These are phyloP conservation scores for Plasmodium ovale DNA, from an alignment of 169 alveolate genomes.

Conservation along the genomic window DNA sequence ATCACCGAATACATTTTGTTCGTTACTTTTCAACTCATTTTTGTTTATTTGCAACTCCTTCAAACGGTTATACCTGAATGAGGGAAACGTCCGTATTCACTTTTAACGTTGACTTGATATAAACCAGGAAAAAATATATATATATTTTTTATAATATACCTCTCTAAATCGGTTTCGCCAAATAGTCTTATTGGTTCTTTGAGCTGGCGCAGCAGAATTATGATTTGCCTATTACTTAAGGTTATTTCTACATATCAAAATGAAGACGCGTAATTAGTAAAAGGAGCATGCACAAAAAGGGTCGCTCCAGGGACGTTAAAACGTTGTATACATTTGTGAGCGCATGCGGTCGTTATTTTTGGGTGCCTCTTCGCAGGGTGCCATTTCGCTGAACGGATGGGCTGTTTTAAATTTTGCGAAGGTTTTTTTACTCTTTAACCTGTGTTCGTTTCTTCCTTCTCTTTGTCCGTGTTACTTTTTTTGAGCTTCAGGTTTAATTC, in stretches of 20 bases:
- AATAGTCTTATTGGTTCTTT: constrained; percentile 87
- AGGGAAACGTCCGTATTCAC: not conserved
- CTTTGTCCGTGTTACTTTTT: constrained; percentile 21
- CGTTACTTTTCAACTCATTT: constrained; percentile 63
- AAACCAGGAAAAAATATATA: not conserved
- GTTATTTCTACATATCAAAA: constrained; percentile 33
- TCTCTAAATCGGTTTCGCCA: constrained; percentile 88
- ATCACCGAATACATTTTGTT: constrained; percentile 72
- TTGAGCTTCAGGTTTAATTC: constrained; percentile 42
- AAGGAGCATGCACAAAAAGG: too few relatives aligned
- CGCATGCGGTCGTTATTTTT: too few relatives aligned
- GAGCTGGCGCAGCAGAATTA: constrained; percentile 81
- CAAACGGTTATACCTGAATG: constrained; percentile 49
- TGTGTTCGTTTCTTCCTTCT: constrained; percentile 53
- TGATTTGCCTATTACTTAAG: constrained; percentile 77
- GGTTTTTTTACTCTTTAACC: constrained; percentile 10
- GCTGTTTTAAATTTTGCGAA: not conserved
- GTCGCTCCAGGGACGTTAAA: too few relatives aligned
- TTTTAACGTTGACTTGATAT: not conserved
- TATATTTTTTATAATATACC: constrained; percentile 66
- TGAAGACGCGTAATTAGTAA: not conserved
- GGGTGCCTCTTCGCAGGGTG: too few relatives aligned
- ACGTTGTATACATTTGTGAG: too few relatives aligned
- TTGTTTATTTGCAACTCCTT: constrained; percentile 72
- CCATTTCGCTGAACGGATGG: not conserved